A percentile compares a stretch with the other conserved stretches of the same genome.
Conservation (phyloP, 805 yeast genomes). For the Cyberlindnera mycetangii region DNA sequence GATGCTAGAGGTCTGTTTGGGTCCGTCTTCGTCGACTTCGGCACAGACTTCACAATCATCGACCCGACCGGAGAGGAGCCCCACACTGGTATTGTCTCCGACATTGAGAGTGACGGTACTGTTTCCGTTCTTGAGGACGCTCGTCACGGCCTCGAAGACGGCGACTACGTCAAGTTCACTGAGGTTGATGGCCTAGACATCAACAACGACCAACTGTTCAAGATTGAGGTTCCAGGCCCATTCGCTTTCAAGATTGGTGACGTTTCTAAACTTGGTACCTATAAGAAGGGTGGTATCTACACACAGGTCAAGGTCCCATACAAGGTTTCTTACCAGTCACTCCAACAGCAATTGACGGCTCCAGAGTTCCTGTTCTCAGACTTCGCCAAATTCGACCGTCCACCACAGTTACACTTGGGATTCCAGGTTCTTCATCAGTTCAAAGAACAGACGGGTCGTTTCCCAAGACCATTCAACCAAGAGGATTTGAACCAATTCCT, state of each 20-base stretch:
- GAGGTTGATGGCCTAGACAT: constrained; percentile 82
- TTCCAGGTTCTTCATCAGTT: constrained; percentile 87
- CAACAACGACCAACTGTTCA: constrained; percentile 70
- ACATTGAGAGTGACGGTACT: constrained; percentile 81
- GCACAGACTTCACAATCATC: constrained; percentile 70
- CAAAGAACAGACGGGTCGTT: constrained; percentile 50
- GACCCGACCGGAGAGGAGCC: constrained; percentile 96
- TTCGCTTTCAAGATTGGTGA: constrained; percentile 76
- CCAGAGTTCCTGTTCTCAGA: constrained; percentile 86
- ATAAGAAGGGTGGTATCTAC: constrained; percentile 82
- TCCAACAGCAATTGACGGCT: constrained; percentile 57
- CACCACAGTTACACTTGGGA: constrained; percentile 86
- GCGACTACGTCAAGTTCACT: constrained; percentile 79
- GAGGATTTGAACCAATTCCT: constrained; percentile 72
- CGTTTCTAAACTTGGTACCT: constrained; percentile 56
- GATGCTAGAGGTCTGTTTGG: constrained; percentile 90
- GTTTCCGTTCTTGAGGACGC: constrained; percentile 92
- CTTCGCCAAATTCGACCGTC: constrained; percentile 91
- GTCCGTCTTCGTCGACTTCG: constrained; percentile 85
- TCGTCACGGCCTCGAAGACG: constrained; percentile 93
- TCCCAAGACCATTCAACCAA: constrained; percentile 75
- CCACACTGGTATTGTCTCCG: constrained; percentile 79
- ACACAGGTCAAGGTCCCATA: constrained; percentile 88
- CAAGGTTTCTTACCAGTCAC: constrained; percentile 56
- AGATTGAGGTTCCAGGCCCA: constrained; percentile 90